Evolutionary conservation across 139 green algal genomes (phyloP), one percentile per base, ranked within the genome.

Genomic region (Picochlorum sp.): DNA sequence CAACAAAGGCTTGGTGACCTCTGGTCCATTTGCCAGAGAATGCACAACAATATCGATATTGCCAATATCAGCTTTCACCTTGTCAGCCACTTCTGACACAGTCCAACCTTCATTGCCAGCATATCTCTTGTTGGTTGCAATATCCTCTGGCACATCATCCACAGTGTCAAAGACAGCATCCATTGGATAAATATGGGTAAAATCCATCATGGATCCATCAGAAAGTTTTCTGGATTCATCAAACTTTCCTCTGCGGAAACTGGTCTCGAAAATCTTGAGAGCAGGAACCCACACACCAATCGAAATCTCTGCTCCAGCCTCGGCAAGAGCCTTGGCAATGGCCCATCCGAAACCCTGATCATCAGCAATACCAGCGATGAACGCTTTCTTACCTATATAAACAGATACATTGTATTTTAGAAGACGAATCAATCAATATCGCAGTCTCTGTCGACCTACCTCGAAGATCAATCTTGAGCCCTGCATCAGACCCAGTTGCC

Each of bases 211-310:
- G 6, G 49, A 65, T 30, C 94, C 94, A 71, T 98, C 81, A 6
- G 85, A 86, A 30, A 98, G 83, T 71, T 90, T 92, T 45, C 93
- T 77, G 51, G 60, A 85, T 51, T 89, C 87, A 65, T 99, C 94
- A 71, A 99, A 98, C 81, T 99, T 99, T 59, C 94, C 94, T 11
- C 81, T 72, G 10, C 80, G 71, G 23, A 93, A 74, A 56, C 65
- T 87, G 51, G 78, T 95, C 76, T 99, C 90, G 66, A 97, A 97
- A 66, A 97, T 98, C 70, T 92, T 96, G 9, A 97, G 73, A 3
- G 92, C 90, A 24, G 92, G 90, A n/a, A 97, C 94, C 94, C 94
- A 99, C 6, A 97, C 96, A 49, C 94, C 94, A 26, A 99, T 77
- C 7, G 90, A 91, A 37, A 99, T 89, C 57, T 97, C 87, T 30